Evolutionary conservation across 805 yeast species (phyloP).

Genomic region (Candida wancherniae): DNA sequence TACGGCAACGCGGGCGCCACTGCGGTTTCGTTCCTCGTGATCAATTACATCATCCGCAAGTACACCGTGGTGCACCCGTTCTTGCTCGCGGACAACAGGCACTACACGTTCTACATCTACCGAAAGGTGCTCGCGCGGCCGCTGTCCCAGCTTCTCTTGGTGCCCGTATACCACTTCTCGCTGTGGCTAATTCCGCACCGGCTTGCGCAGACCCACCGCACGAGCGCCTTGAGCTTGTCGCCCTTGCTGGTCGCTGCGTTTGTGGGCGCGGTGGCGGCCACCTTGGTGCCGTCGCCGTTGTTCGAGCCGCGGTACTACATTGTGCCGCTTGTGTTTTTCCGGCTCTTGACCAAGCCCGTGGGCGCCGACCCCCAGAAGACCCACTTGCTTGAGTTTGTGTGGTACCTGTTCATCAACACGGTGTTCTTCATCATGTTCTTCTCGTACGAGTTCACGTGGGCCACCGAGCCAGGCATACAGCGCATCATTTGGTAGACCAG

Average conservation of each 20-base stretch:
- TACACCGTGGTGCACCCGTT: slow-evolving; percentile 85
- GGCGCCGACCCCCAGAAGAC: slow-evolving; percentile 11
- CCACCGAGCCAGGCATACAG: slow-evolving; percentile 54
- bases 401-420: slow-evolving; percentile 56
- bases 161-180: slow-evolving; percentile 70
- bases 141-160: slow-evolving; percentile 43
- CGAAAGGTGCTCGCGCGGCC: slow-evolving; percentile 53
- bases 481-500: slow-evolving; percentile 92
- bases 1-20: slow-evolving; percentile 19
- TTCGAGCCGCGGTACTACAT: slow-evolving; percentile 93
- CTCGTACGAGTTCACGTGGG: slow-evolving; percentile 63
- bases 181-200: slow-evolving; percentile 25
- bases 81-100: slow-evolving; percentile 89
- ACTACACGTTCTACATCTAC: slow-evolving; percentile 84
- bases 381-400: slow-evolving; percentile 50
- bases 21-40: slow-evolving; percentile 15
- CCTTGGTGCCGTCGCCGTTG: slow-evolving; percentile 84
- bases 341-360: slow-evolving; percentile 42
- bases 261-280: slow-evolving; percentile 47
- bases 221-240: slow-evolving; percentile 15
- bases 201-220: slow-evolving; percentile 1
- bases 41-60: slow-evolving; percentile 46
- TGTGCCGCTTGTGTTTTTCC: slow-evolving; percentile 71
- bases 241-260: slow-evolving; percentile 46
- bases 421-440: slow-evolving; percentile 54